Base-by-base conservation (phyloP, 2,329 filamentous ascomycete genomes). In the Beauveria varroae region DNA sequence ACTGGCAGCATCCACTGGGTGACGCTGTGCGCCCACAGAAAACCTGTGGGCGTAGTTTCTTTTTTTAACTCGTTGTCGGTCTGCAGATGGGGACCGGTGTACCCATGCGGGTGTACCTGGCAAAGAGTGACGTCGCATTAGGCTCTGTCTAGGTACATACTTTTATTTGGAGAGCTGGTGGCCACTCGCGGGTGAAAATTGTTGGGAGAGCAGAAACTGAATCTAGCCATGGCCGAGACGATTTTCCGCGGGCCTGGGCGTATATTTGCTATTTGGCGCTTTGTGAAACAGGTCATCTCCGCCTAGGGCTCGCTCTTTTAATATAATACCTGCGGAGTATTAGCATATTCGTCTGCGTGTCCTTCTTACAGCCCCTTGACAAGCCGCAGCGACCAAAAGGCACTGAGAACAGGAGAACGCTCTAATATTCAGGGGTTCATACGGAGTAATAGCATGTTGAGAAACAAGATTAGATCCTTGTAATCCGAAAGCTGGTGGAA, bases 281-380 rank as follows among this genome's bases (percentile, higher is more conserved):
- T 22, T 57, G 20, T 57, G 55, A 41, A 57, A 57, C 55, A 57
- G n/a, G 43, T 57, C 44, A 57, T 57, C 49, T 47, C 55, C 28
- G 16, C 20, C 16, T 20, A 16, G 40, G 18, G 5, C 24, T 16
- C 34, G 37, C 43, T 54, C 37, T 30, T 28, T 34, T 22, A 24
- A 22, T 30, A 34, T n/a, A 37, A 14, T 16, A 37, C 34, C 34
- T 37, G 34, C 34, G 1, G 34, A 37, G 34, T 37, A 37, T 14
- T 37, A 37, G 34, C 34, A 37, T 37, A 22, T 34, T 34, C 30
- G 10, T 34, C 10, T 22, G 34, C 20, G 30, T 26, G 26, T 58
- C 56, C 43, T 34, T 26, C 37, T 43, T 34, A 14, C 20, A 24
- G 16, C 51, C n/a, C 34, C 20, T 24, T 24, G 34, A 37, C 12